Evolutionary conservation across 164 flowering plant genomes (phyloP).

Genomic region (Piper longum): DNA sequence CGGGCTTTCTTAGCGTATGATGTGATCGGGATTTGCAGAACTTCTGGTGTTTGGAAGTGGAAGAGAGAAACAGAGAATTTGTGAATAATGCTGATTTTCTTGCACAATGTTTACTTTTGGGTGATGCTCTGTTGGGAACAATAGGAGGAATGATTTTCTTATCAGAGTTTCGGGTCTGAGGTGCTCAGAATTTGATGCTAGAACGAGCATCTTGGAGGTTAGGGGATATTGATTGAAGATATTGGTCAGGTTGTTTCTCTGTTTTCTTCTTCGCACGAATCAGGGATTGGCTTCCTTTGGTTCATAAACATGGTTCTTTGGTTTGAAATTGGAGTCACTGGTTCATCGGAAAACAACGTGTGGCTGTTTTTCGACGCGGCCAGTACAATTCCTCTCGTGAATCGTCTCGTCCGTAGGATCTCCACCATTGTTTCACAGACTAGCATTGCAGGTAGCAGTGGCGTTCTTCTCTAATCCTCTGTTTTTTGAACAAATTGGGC

Average conservation of each 20-base stretch:
- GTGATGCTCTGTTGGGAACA: conserved; percentile 59
- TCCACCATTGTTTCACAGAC: conserved; percentile 80
- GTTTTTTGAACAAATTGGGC: neutral
- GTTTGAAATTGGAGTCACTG: conserved; percentile 52
- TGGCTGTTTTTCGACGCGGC: conserved; percentile 27
- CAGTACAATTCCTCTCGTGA: conserved; percentile 51
- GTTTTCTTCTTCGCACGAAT: conserved; percentile 35
- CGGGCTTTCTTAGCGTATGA: conserved; percentile 30
- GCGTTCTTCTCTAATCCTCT: conserved; percentile 87
- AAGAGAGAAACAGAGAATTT: conserved; percentile 64
- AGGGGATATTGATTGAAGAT: conserved; percentile 36
- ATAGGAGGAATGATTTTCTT: conserved; percentile 16
- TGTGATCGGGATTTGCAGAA: conserved; percentile 45
- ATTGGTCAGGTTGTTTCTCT: conserved; percentile 50
- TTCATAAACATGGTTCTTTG: conserved; percentile 24
- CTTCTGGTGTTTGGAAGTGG: conserved; percentile 34
- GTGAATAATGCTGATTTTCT: conserved; percentile 77
- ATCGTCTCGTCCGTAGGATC: conserved; percentile 67
- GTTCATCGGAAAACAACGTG: conserved; percentile 28
- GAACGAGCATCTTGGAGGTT: conserved; percentile 44
- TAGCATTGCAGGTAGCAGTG: conserved; percentile 77
- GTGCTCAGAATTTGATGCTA: conserved; percentile 65
- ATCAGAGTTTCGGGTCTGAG: conserved; percentile 29
- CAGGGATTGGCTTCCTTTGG: conserved; percentile 15
- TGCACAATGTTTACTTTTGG: conserved; percentile 73